Conservation (phyloP, 441 rosid genomes). For the Erodium trifolium region DNA sequence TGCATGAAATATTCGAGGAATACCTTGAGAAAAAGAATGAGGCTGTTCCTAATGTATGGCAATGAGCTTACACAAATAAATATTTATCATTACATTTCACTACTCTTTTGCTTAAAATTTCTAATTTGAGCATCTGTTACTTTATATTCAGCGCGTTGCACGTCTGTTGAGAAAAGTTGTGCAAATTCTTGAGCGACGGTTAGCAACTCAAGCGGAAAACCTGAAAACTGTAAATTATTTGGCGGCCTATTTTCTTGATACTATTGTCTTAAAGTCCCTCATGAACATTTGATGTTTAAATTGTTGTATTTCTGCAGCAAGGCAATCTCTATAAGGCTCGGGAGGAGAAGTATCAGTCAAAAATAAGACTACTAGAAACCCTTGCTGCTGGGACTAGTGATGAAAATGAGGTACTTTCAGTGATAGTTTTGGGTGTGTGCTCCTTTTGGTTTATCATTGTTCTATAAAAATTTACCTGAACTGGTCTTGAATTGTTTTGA, state of each 20-base stretch:
- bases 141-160: constrained; percentile 43
- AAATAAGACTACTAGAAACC: constrained; percentile 70
- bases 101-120: constrained; percentile 14
- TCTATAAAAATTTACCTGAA: constrained; percentile 9
- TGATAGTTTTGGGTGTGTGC: constrained; percentile 17
- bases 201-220: constrained; percentile 63
- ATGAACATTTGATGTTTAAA: constrained; percentile 22
- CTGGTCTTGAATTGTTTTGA: constrained; percentile 21
- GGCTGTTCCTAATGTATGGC: constrained; percentile 62
- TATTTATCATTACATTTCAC: constrained; percentile 4
- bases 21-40: constrained; percentile 58
- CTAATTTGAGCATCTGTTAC: constrained; percentile 9
- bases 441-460: constrained; percentile 11
- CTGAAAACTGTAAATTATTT: constrained; percentile 53
- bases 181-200: constrained; percentile 61
- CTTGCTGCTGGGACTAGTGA: constrained; percentile 58
- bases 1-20: constrained; percentile 63
- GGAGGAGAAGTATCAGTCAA: constrained; percentile 82
- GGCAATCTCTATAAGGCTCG: constrained; percentile 64
- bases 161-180: constrained; percentile 52
- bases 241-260: constrained; percentile 16
- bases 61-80: constrained; percentile 19
- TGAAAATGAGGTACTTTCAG: constrained; percentile 60
- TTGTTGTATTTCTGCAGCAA: constrained; percentile 51
- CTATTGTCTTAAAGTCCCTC: constrained; percentile 12